Evolutionary conservation across 192 early-diverging fungal species (phyloP).

Genomic region (Coemansia sp.): DNA sequence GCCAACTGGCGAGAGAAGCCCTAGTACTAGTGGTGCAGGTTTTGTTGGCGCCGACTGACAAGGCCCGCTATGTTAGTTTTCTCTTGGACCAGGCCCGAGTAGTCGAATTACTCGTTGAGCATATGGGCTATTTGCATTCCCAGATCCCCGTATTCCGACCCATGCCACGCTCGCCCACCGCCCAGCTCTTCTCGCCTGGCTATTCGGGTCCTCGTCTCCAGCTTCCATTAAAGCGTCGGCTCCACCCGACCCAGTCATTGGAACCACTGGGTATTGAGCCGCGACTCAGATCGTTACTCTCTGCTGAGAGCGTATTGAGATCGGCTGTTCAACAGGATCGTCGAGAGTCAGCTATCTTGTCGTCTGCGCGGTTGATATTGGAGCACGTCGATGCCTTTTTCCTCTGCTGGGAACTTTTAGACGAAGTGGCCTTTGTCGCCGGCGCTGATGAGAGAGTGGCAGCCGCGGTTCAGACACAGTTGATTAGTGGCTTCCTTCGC

Average conservation of each 20-base stretch:
- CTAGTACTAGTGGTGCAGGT: conserved; percentile 48
- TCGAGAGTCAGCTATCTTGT: conserved; percentile 25
- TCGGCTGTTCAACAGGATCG: conserved; percentile 33
- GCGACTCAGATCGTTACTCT: conserved; percentile 25
- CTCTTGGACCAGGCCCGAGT: conserved; percentile 45
- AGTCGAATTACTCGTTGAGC: conserved; percentile 43
- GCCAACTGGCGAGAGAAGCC: conserved; percentile 49
- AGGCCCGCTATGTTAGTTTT: conserved; percentile 24
- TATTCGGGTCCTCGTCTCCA: conserved; percentile 24
- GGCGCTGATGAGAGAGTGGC: conserved; percentile 14
- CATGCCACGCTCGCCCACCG: conserved; percentile 29
- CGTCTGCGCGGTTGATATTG: conserved; percentile 16
- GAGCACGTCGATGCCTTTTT: conserved; percentile 52
- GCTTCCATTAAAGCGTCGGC: conserved; percentile 26
- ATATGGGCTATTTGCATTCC: conserved; percentile 45
- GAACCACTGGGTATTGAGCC: background rate
- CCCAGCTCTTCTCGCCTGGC: conserved; percentile 20
- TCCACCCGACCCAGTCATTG: background rate
- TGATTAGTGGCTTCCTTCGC: conserved; percentile 39
- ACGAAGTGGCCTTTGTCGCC: conserved; percentile 32
- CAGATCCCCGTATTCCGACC: conserved; percentile 46
- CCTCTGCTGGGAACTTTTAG: conserved; percentile 53
- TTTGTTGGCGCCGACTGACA: conserved; percentile 38
- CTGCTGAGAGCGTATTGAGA: conserved; percentile 12
- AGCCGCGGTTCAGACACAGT: conserved; percentile 37